A percentile compares a stretch with the other conserved stretches of the same genome.
These are phyloP conservation scores for Debaryomycetaceae sp. DNA, from an alignment of 1,139 yeast genomes.

Conservation along the genomic window DNA sequence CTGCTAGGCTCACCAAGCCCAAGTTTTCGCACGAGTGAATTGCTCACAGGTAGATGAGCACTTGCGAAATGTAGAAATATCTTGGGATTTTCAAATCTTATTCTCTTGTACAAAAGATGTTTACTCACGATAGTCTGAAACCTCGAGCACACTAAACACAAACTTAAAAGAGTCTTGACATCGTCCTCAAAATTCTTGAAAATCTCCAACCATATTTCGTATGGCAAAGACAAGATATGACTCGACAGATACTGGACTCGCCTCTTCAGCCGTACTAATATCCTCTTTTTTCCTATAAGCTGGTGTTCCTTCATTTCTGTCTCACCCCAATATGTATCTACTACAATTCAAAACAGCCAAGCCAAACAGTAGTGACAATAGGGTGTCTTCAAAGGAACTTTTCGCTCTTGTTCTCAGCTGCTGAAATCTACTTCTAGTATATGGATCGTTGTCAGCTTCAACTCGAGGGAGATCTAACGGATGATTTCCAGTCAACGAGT, in stretches of 20 bases:
- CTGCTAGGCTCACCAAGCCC: slow-evolving; percentile 26
- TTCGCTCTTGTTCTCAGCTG: no score
- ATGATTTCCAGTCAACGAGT: no score
- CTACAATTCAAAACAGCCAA: no score
- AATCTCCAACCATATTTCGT: slow-evolving; percentile 36
- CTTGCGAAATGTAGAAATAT: slow-evolving; percentile 32
- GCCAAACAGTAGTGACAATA: no score
- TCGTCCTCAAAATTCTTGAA: slow-evolving; percentile 20
- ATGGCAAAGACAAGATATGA: slow-evolving; percentile 40
- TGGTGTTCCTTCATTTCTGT: slow-evolving; percentile 28
- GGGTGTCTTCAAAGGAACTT: no score
- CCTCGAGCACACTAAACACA: slow-evolving; percentile 35
- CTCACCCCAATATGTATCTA: not conserved
- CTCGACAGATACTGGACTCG: slow-evolving; percentile 18
- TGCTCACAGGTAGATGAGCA: slow-evolving; percentile 19
- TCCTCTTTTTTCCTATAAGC: slow-evolving; percentile 35
- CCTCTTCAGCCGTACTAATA: slow-evolving; percentile 9
- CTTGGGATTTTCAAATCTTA: slow-evolving; percentile 22
- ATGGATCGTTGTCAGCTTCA: no score
- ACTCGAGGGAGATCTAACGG: no score
- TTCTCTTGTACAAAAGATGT: slow-evolving; percentile 30
- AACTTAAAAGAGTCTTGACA: slow-evolving; percentile 18
- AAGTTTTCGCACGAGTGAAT: slow-evolving; percentile 14
- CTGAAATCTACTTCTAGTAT: no score
- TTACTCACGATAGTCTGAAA: slow-evolving; percentile 35